phyloP scores from a whole-genome alignment of 805 yeast species.

The Cyberlindnera meyerae region DNA sequence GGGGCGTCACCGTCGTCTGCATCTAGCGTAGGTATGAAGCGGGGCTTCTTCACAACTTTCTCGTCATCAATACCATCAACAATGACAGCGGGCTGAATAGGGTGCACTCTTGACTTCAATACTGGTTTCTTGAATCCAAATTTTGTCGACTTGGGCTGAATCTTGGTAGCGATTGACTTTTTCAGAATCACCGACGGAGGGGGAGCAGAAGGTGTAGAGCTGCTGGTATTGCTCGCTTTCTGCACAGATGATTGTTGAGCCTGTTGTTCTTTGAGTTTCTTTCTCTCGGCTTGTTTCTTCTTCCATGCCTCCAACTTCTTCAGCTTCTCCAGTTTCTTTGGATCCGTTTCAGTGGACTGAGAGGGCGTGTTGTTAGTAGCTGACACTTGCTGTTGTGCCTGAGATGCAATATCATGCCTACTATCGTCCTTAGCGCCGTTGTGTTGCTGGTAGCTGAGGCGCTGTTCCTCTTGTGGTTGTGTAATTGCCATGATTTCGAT shows the following conservation, averaged over 20 bases:
- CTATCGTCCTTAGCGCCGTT: not conserved
- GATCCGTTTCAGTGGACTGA: constrained; percentile 8
- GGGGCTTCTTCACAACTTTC: constrained; percentile 11
- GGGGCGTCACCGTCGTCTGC: not conserved
- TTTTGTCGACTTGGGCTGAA: not conserved
- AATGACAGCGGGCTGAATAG: constrained; percentile 19
- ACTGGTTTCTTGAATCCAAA: constrained; percentile 10
- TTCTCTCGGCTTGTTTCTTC: constrained; percentile 31
- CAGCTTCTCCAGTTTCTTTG: constrained; percentile 29
- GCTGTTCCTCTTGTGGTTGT: too few relatives aligned
- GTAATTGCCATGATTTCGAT: too few relatives aligned
- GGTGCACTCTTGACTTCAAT: not conserved
- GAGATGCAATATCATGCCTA: constrained; percentile 5
- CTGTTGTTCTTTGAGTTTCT: constrained; percentile 20
- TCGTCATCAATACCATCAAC: constrained; percentile 31
- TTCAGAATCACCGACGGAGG: too few relatives aligned
- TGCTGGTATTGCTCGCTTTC: not conserved
- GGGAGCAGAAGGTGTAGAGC: too few relatives aligned
- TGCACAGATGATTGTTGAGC: constrained; percentile 8
- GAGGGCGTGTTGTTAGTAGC: constrained; percentile 24
- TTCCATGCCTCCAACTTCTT: constrained; percentile 50
- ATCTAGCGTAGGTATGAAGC: constrained; percentile 20
- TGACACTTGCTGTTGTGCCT: constrained; percentile 4
- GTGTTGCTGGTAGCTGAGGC: too few relatives aligned
- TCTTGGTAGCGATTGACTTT: too few relatives aligned